Conservation (phyloP, 441 rosid genomes). For the Gossypium trilobum region DNA sequence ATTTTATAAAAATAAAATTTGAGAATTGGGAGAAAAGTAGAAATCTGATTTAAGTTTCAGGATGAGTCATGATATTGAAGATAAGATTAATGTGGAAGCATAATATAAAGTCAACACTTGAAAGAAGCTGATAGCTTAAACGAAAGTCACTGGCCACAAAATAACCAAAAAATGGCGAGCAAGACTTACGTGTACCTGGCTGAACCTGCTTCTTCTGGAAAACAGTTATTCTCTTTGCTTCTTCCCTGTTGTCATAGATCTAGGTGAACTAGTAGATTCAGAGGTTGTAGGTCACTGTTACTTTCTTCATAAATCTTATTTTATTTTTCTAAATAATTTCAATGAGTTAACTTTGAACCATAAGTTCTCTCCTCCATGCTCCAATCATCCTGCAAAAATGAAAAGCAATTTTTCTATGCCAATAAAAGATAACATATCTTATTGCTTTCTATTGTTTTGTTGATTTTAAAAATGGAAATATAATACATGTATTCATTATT, state of each 20-base stretch:
- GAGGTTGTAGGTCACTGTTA: background rate
- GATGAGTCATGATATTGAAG: background rate
- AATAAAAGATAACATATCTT: background rate
- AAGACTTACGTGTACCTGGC: background rate
- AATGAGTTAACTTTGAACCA: background rate
- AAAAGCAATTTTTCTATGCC: background rate
- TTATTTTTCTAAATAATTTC: background rate
- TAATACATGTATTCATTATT: background rate
- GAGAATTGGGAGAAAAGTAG: background rate
- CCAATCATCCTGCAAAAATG: background rate
- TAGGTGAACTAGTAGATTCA: background rate
- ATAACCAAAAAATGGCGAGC: constrained; percentile 3
- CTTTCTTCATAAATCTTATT: background rate
- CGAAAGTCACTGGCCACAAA: background rate
- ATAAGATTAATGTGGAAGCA: background rate
- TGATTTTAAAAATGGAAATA: background rate
- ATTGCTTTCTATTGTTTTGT: background rate
- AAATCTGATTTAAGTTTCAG: background rate
- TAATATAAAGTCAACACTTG: background rate
- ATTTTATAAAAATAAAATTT: background rate
- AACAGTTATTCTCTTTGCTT: background rate
- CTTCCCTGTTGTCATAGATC: background rate
- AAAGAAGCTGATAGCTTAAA: background rate
- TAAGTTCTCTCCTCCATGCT: background rate
- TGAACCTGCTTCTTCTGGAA: background rate